phyloP scores from a whole-genome alignment of 2,329 filamentous ascomycete species.

The Keithomyces neogunnii region DNA sequence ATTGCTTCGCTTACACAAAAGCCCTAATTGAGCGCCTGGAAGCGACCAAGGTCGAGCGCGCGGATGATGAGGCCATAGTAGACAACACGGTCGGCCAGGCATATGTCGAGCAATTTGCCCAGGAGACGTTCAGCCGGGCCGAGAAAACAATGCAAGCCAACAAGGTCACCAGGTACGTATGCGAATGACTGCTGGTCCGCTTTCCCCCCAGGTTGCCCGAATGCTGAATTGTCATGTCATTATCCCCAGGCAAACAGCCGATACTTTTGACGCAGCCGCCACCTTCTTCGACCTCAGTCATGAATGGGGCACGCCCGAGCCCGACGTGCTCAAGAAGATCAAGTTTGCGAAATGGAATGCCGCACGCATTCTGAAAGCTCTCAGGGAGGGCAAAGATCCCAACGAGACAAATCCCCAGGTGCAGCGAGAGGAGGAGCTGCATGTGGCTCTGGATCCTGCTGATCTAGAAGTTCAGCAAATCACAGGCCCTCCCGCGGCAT shows the following conservation, averaged over 20 bases:
- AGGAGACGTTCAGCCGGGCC: constrained; percentile 78
- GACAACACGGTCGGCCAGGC: constrained; percentile 84
- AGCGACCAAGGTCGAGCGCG: constrained; percentile 47
- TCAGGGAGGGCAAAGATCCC: constrained; percentile 85
- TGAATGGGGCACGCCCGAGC: constrained; percentile 71
- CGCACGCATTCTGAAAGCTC: constrained; percentile 77
- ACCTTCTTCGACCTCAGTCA: constrained; percentile 85
- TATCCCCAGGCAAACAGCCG: constrained; percentile 69
- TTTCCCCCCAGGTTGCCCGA: too few relatives aligned
- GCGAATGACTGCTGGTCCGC: too few relatives aligned
- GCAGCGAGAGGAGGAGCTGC: constrained; percentile 30
- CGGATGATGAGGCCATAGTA: constrained; percentile 70
- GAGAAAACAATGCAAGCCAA: constrained; percentile 75
- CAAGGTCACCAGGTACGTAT: constrained; percentile 65
- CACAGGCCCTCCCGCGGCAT: constrained; percentile 30
- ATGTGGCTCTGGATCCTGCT: constrained; percentile 47
- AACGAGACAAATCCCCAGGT: constrained; percentile 78
- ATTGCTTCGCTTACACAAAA: constrained; percentile 73
- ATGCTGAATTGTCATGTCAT: neutral
- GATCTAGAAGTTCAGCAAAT: constrained; percentile 55
- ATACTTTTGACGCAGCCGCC: constrained; percentile 85
- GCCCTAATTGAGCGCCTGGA: constrained; percentile 88
- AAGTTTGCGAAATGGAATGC: constrained; percentile 98
- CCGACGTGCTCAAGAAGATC: constrained; percentile 75
- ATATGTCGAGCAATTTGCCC: constrained; percentile 88